Conservation (phyloP, 352 stramenopile genomes). For the Globisporangium nagaii region DNA sequence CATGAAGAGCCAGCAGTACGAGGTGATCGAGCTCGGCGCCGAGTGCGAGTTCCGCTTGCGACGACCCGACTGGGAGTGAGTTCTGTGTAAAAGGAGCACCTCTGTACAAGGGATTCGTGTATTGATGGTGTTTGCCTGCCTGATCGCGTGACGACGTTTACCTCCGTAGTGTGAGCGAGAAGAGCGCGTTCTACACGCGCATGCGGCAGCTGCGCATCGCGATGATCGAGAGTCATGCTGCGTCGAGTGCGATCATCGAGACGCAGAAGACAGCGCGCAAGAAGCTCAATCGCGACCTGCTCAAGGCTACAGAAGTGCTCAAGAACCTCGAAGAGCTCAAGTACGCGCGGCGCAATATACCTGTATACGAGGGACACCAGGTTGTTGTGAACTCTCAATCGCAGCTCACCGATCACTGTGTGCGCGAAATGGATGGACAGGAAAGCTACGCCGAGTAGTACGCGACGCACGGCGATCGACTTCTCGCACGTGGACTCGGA, state of each 20-base stretch:
- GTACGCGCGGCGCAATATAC: slow-evolving; percentile 16
- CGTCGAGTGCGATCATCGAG: slow-evolving; percentile 28
- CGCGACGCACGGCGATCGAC: slow-evolving; percentile 13
- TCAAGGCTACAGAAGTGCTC: slow-evolving; percentile 36
- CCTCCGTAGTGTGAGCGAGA: slow-evolving; percentile 33
- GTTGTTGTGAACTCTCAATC: too few relatives aligned
- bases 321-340: slow-evolving; percentile 31
- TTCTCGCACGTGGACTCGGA: slow-evolving; percentile 51
- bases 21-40: slow-evolving; percentile 27
- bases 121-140: background rate
- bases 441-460: background rate
- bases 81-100: background rate
- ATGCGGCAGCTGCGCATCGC: slow-evolving; percentile 59
- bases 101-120: background rate
- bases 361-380: too few relatives aligned
- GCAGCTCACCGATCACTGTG: background rate
- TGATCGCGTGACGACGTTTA: too few relatives aligned
- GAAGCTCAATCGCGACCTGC: slow-evolving; percentile 47
- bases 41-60: slow-evolving; percentile 48
- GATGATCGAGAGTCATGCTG: slow-evolving; percentile 22
- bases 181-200: slow-evolving; percentile 43
- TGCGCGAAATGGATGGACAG: background rate
- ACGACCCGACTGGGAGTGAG: slow-evolving; percentile 59
- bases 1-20: slow-evolving; percentile 29
- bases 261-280: slow-evolving; percentile 29